A percentile compares a stretch with the other conserved stretches of the same genome.
Evolutionary conservation across 2,329 filamentous ascomycete species (phyloP).

Genomic region (Exophiala xenobiotica): DNA sequence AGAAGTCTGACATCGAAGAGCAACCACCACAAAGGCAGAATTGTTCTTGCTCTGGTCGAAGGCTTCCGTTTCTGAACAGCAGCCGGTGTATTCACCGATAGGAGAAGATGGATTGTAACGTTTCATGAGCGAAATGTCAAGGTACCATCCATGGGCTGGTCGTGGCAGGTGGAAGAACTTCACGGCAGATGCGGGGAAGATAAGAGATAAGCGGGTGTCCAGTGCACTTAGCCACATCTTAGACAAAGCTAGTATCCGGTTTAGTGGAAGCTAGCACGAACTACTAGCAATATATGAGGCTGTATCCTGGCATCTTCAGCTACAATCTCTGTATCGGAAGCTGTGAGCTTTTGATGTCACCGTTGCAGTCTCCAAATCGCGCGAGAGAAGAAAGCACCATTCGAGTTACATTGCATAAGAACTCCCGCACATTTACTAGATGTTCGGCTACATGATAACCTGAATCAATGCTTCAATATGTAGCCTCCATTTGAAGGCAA

Average conservation of each 20-base stretch:
- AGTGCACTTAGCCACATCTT: too few species aligned
- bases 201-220: not conserved
- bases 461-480: not conserved
- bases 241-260: too few species aligned
- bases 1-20: too few species aligned
- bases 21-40: too few species aligned
- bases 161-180: too few species aligned
- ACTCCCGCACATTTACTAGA: not conserved
- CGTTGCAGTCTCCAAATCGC: not conserved
- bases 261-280: too few species aligned
- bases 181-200: not conserved
- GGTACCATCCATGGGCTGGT: not conserved
- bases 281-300: too few species aligned
- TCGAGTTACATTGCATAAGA: not conserved
- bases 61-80: too few species aligned
- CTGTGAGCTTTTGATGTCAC: conserved; percentile 1
- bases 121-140: not conserved
- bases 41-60: too few species aligned
- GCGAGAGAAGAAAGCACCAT: not conserved
- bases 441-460: not conserved
- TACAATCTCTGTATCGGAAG: not conserved
- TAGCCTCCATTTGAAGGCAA: not conserved
- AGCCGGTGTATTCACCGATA: too few species aligned
- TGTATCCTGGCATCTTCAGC: not conserved
- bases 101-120: conserved; percentile 1